These are phyloP conservation scores for Venturia carpophila DNA, from an alignment of 2,329 filamentous ascomycete species.

Conservation along the genomic window DNA sequence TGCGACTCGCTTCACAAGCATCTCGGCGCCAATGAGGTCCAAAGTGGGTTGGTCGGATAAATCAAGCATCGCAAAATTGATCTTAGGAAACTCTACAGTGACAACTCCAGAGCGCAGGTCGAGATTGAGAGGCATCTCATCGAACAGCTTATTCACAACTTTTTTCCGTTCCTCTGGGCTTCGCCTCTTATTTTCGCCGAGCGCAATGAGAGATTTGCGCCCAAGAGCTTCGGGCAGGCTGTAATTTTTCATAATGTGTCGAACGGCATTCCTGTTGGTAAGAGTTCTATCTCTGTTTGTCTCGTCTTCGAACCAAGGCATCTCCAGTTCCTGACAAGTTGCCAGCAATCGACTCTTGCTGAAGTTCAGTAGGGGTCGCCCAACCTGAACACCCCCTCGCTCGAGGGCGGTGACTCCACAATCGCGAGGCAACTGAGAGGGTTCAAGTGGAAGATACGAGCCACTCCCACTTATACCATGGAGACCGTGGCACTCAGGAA, in stretches of 20 bases:
- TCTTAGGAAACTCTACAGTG: constrained; percentile 18
- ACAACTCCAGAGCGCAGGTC: constrained; percentile 23
- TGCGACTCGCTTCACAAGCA: neutral
- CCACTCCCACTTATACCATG: constrained; percentile 54
- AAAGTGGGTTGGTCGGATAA: neutral
- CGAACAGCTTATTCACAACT: neutral
- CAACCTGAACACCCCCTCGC: constrained; percentile 56
- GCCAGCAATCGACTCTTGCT: constrained; percentile 64
- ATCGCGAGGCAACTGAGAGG: constrained; percentile 21
- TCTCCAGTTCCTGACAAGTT: constrained; percentile 59
- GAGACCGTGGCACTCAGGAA: constrained; percentile 78
- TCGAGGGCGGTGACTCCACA: constrained; percentile 39
- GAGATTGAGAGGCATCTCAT: constrained; percentile 24
- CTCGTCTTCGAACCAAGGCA: constrained; percentile 75
- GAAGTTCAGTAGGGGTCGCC: constrained; percentile 63
- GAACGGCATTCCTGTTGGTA: constrained; percentile 73
- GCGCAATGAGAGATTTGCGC: neutral
- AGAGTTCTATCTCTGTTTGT: constrained; percentile 74
- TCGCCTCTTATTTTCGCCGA: neutral
- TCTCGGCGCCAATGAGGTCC: neutral
- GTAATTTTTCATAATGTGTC: constrained; percentile 53
- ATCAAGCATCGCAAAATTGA: neutral
- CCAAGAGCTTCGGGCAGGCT: constrained; percentile 46
- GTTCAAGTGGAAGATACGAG: constrained; percentile 30
- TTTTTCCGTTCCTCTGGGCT: neutral